A percentile compares a stretch with the other conserved stretches of the same genome.
phyloP scores from a whole-genome alignment of 2,329 filamentous ascomycete genomes.

The Clonostachys sp. region DNA sequence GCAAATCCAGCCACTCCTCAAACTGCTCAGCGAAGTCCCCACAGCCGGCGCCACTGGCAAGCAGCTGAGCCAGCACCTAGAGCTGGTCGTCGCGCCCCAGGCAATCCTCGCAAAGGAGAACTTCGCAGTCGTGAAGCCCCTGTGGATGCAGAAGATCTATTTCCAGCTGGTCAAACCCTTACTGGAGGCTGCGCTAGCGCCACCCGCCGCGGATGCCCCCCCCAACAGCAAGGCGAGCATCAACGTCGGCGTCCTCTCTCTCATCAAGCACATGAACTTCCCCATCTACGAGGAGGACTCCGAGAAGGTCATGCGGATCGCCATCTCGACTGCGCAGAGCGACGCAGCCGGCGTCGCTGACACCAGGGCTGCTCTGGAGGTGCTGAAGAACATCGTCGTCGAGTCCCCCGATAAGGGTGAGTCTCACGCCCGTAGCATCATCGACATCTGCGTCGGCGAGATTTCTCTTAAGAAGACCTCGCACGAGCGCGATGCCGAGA shows the following conservation, averaged over 20 bases:
- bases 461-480: slow-evolving; percentile 17
- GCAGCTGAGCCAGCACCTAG: slow-evolving; percentile 33
- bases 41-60: slow-evolving; percentile 19
- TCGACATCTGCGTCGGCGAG: slow-evolving; percentile 37
- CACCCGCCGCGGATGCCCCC: slow-evolving; percentile 19
- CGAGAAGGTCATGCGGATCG: slow-evolving; percentile 38
- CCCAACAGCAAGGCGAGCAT: slow-evolving; percentile 29
- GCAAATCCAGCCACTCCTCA: slow-evolving; percentile 22
- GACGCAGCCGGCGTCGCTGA: slow-evolving; percentile 30
- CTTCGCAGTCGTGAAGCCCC: slow-evolving; percentile 36
- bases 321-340: slow-evolving; percentile 40
- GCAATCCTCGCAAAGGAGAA: slow-evolving; percentile 29
- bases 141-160: slow-evolving; percentile 46
- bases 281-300: slow-evolving; percentile 47
- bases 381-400: slow-evolving; percentile 42
- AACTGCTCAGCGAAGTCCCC: slow-evolving; percentile 24
- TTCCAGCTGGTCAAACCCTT: slow-evolving; percentile 39
- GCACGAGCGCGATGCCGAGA: slow-evolving; percentile 16
- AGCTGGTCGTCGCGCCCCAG: slow-evolving; percentile 34
- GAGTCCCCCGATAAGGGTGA: slow-evolving; percentile 38
- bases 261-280: slow-evolving; percentile 44
- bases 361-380: slow-evolving; percentile 39
- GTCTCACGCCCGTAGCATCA: slow-evolving; percentile 42
- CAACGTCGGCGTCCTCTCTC: slow-evolving; percentile 40
- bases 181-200: slow-evolving; percentile 22